Conservation (phyloP, 2,329 filamentous ascomycete species). For the Fusarium ramigenum region DNA sequence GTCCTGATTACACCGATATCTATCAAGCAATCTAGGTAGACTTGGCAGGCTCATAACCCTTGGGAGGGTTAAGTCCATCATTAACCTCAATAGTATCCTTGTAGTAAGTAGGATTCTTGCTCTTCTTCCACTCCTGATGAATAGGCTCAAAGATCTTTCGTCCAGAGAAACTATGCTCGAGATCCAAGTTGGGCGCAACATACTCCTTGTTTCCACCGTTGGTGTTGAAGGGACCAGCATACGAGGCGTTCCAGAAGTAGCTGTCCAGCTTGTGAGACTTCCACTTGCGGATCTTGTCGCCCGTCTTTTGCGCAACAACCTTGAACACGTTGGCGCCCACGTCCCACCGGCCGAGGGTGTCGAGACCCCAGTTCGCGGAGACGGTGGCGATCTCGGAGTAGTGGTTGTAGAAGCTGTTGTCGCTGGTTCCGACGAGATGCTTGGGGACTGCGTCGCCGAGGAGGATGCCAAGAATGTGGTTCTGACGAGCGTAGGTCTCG, state of each 20-base stretch:
- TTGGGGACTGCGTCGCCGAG: slow-evolving; percentile 78
- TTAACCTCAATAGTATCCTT: slow-evolving; percentile 50
- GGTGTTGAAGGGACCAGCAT: slow-evolving; percentile 59
- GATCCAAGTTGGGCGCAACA: slow-evolving; percentile 53
- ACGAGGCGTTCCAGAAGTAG: slow-evolving; percentile 63
- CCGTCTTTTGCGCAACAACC: slow-evolving; percentile 68
- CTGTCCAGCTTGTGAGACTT: slow-evolving; percentile 48
- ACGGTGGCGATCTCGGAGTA: slow-evolving; percentile 75
- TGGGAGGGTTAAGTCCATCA: slow-evolving; percentile 56
- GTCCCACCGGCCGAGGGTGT: slow-evolving; percentile 76
- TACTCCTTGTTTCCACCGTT: slow-evolving; percentile 48
- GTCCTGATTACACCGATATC: neutral
- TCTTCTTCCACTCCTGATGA: slow-evolving; percentile 51
- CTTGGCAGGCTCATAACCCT: slow-evolving; percentile 47
- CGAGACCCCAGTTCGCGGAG: slow-evolving; percentile 74
- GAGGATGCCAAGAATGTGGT: slow-evolving; percentile 75
- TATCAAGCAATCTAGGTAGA: slow-evolving; percentile 9
- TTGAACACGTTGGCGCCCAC: slow-evolving; percentile 76
- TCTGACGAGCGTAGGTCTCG: slow-evolving; percentile 71
- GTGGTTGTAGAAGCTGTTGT: slow-evolving; percentile 77
- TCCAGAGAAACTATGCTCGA: slow-evolving; percentile 45
- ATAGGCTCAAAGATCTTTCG: slow-evolving; percentile 52
- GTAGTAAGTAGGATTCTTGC: slow-evolving; percentile 54
- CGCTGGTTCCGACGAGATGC: slow-evolving; percentile 72
- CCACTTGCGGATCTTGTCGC: slow-evolving; percentile 60